These are phyloP conservation scores for Vachellia collinsii DNA, from an alignment of 306 rosid species.

Conservation along the genomic window DNA sequence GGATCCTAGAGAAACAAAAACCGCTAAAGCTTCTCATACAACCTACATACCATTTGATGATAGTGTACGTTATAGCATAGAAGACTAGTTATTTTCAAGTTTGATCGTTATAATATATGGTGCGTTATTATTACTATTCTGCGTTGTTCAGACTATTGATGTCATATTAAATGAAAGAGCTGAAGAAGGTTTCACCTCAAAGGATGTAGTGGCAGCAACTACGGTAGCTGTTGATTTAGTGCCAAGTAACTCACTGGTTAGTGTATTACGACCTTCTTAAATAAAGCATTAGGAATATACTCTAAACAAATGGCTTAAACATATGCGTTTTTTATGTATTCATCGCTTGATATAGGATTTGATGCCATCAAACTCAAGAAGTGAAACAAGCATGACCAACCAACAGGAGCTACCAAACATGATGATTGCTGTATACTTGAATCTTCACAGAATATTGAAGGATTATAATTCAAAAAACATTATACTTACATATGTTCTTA, in stretches of 20 bases:
- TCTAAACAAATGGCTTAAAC: no score
- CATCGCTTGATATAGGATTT: no score
- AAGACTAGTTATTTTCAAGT: neutral
- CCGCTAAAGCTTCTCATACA: no score
- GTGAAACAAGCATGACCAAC: neutral
- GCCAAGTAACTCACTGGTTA: neutral
- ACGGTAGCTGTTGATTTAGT: neutral
- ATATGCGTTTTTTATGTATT: no score
- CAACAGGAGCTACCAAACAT: no score
- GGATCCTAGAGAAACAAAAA: no score
- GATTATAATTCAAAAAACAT: neutral
- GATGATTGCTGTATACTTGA: neutral
- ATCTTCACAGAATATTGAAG: neutral
- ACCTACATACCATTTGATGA: no score
- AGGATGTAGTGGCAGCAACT: neutral
- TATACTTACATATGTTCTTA: neutral
- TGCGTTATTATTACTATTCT: neutral
- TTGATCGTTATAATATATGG: neutral
- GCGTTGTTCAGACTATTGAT: neutral
- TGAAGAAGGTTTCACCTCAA: neutral
- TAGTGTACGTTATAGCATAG: neutral
- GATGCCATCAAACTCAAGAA: no score
- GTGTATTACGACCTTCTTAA: no score
- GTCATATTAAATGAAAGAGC: neutral
- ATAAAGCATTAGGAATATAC: no score